Evolutionary conservation across 2,329 filamentous ascomycete species (phyloP).

Genomic region (Aspergillus neoniger): DNA sequence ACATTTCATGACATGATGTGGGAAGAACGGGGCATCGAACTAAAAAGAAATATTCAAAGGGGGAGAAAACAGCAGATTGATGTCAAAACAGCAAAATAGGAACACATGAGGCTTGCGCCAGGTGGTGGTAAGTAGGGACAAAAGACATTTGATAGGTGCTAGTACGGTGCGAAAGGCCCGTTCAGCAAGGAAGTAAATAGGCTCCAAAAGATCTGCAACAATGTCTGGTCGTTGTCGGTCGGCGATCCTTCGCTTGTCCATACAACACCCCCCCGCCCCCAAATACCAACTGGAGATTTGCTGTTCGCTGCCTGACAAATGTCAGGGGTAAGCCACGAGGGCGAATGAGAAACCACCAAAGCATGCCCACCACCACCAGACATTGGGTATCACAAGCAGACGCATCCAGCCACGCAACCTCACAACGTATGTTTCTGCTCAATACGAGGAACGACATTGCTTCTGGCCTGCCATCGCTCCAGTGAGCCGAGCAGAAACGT

Average conservation of each 20-base stretch:
- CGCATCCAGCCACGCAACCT: neutral
- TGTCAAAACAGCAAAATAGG: too few relatives aligned
- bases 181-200: neutral
- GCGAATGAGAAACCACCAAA: neutral
- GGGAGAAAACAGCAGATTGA: neutral
- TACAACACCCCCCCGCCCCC: neutral
- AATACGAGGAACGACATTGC: neutral
- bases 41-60: conserved; percentile 5
- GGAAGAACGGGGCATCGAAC: neutral
- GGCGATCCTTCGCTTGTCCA: neutral
- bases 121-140: neutral
- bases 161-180: neutral
- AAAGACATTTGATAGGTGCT: neutral
- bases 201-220: neutral
- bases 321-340: neutral
- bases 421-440: neutral
- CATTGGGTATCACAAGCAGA: neutral
- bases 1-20: conserved; percentile 33
- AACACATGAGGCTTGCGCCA: too few relatives aligned
- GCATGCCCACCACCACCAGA: neutral
- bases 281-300: neutral
- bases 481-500: neutral
- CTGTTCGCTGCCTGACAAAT: neutral
- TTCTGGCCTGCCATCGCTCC: neutral
- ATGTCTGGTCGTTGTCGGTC: neutral